Percentiles rank a stretch among this genome's conserved stretches.
These are phyloP conservation scores for Petunia axillaris DNA, from an alignment of 257 asterid species.

Conservation along the genomic window DNA sequence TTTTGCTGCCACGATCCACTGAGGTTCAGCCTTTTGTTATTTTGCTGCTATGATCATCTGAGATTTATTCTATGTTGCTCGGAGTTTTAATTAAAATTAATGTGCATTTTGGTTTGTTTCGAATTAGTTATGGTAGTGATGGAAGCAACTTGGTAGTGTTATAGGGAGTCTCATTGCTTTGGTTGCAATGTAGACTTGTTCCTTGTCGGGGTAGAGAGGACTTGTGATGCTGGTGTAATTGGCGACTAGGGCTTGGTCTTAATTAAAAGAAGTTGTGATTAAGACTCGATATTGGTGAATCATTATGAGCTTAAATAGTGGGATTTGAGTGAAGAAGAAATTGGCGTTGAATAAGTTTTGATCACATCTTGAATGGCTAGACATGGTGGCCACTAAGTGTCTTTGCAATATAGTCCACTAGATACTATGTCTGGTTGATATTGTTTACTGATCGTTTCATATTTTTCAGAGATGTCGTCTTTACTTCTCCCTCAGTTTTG, in stretches of 20 bases:
- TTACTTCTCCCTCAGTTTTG: neutral
- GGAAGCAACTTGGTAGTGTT: neutral
- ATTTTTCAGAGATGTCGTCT: neutral
- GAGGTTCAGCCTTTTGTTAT: neutral
- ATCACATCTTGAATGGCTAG: neutral
- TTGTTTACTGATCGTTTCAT: neutral
- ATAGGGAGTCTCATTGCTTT: neutral
- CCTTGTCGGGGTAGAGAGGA: neutral
- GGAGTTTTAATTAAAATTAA: neutral
- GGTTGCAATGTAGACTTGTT: neutral
- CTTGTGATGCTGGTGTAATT: neutral
- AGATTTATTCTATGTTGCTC: neutral
- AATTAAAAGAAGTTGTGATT: neutral
- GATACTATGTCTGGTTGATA: neutral
- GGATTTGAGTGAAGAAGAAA: neutral
- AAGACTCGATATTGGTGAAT: neutral
- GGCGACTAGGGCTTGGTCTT: neutral
- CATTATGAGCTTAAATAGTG: neutral
- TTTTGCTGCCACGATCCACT: neutral
- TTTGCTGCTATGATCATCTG: neutral
- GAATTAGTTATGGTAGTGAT: too few species aligned
- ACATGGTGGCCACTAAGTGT: neutral
- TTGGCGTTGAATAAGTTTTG: constrained; percentile 11
- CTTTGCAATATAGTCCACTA: neutral
- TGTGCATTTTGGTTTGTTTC: too few species aligned